These are phyloP conservation scores for Ganoderma leucocontextum DNA, from an alignment of 1,284 basidiomycete species.

Conservation along the genomic window DNA sequence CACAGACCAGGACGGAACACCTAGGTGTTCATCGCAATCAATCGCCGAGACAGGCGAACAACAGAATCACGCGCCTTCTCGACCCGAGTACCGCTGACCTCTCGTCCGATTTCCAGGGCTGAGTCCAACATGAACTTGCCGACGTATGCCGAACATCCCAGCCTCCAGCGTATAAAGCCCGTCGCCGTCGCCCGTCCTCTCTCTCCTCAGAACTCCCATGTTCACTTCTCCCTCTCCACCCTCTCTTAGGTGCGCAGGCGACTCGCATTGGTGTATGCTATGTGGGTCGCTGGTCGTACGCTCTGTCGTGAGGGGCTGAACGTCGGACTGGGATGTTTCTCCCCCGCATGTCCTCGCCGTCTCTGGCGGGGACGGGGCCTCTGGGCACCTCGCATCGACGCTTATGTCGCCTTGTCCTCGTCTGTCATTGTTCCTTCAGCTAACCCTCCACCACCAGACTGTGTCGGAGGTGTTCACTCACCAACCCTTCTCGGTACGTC, in stretches of 20 bases:
- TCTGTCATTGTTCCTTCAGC: neutral
- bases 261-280: neutral
- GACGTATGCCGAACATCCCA: neutral
- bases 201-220: slow-evolving; percentile 17
- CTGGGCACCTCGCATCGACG: neutral
- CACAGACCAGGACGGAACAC: neutral
- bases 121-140: neutral
- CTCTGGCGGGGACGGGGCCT: neutral
- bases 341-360: neutral
- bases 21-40: neutral
- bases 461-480: neutral
- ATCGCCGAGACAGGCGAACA: neutral
- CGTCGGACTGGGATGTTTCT: slow-evolving; percentile 1
- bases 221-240: neutral
- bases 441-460: neutral
- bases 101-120: neutral
- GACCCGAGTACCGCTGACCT: neutral
- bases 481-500: neutral
- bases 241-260: neutral
- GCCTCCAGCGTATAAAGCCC: neutral
- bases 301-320: neutral
- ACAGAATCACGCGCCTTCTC: neutral
- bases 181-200: neutral
- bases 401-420: neutral
- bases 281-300: slow-evolving; percentile 9